Base-by-base conservation (phyloP, 768 basidiomycete genomes). In the Lentinula aciculospora region DNA sequence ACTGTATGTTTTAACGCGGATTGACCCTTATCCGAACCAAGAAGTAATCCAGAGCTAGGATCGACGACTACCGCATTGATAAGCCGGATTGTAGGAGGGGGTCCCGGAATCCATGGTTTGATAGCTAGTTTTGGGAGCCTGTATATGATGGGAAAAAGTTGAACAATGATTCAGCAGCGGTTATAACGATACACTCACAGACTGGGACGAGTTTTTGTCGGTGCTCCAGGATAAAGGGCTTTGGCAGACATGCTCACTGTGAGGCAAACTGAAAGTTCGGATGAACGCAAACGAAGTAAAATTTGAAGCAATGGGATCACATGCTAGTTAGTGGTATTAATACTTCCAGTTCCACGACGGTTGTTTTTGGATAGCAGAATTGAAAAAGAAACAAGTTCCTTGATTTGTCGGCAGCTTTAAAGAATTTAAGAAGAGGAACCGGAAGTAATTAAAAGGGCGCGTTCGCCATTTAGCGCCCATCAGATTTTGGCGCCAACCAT, bases 71-170 rank as follows among this genome's bases (percentile, higher is more conserved):
- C 60, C 10, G 66, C 70, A 59, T 76, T 75, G 19, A 60, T 65
- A 15, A 77, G 62, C 15, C 70, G 59, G 23, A 73, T 45, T 9
- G 59, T 60, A 2, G 65, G 61, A 0, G 72, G 63, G 0, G 60
- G 21, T 1, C 61, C 32, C 12, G 57, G 48, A 3, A 73, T 29
- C 75, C 75, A 77, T 12, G 75, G 75, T 58, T 73, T 74, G n/a
- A 66, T 42, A 7, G 61, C 65, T 27, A 72, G 66, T 47, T 71
- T 69, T 5, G 66, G 67, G 12, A 71, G 63, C 31, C 68, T 66
- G 32, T 12, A 15, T 48, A 27, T 6, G 54, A 45, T n/a, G n/a
- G n/a, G 13, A 28, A n/a, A 2, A 54, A 34, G 19, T 28, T 19
- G 21, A 19, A 17, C 25, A 40, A 15, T 44, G 28, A 6, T 5